These are phyloP conservation scores for Linum lewisii DNA, from an alignment of 345 rosid species.

Conservation along the genomic window DNA sequence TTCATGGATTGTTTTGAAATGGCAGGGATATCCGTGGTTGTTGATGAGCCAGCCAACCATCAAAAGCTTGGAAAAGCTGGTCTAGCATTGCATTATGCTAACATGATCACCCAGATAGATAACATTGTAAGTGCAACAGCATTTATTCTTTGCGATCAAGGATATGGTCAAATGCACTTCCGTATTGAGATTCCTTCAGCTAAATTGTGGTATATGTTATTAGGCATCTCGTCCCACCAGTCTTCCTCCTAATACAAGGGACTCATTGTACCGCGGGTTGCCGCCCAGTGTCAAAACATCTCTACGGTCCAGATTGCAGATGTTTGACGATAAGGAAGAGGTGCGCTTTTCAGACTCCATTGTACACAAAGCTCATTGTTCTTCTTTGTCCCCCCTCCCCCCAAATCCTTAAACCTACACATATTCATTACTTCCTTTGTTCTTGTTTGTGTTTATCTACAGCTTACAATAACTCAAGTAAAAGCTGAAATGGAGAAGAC, in stretches of 20 bases:
- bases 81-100: conserved; percentile 86
- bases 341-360: conserved; percentile 23
- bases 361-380: not conserved
- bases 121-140: conserved; percentile 45
- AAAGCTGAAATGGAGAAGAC: conserved; percentile 84
- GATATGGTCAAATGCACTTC: not conserved
- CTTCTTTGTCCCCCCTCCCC: conserved; percentile 4
- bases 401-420: not conserved
- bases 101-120: conserved; percentile 66
- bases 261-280: conserved; percentile 52
- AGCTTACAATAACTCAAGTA: conserved; percentile 50
- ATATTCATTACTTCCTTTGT: conserved; percentile 3
- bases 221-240: conserved; percentile 68
- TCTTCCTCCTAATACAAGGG: conserved; percentile 66
- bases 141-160: not conserved
- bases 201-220: not conserved
- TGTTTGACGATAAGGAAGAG: conserved; percentile 46
- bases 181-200: not conserved
- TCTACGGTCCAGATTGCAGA: conserved; percentile 49
- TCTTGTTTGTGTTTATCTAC: conserved; percentile 20
- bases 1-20: conserved; percentile 6
- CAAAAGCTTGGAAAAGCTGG: conserved; percentile 70
- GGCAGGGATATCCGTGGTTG: conserved; percentile 21
- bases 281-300: conserved; percentile 52
- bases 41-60: conserved; percentile 18